phyloP scores from a whole-genome alignment of 2,329 filamentous ascomycete genomes.

The Sclerotinia trifoliorum region DNA sequence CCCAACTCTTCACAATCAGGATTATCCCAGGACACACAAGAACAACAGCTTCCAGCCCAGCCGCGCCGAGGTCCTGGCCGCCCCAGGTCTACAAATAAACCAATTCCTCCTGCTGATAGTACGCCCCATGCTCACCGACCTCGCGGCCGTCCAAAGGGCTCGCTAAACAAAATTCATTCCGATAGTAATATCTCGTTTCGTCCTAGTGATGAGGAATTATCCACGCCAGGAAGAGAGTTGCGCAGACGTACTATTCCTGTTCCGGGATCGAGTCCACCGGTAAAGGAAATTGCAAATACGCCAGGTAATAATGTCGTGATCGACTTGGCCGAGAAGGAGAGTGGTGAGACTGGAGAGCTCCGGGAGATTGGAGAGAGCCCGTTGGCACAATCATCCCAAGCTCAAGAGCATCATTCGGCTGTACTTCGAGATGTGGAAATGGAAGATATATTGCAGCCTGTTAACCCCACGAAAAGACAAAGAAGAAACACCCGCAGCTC shows the following conservation, averaged over 20 bases:
- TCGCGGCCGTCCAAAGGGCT: background rate
- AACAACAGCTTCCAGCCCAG: background rate
- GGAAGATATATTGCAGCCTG: background rate
- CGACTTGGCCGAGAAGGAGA: background rate
- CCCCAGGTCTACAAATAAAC: background rate
- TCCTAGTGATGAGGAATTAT: background rate
- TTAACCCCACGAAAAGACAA: background rate
- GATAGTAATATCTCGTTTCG: background rate
- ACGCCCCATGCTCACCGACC: background rate
- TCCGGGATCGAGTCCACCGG: background rate
- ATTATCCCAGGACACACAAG: background rate
- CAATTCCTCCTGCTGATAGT: background rate
- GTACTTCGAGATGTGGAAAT: background rate
- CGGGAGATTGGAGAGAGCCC: background rate
- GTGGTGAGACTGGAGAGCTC: background rate
- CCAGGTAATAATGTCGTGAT: background rate
- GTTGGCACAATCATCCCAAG: background rate
- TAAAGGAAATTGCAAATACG: background rate
- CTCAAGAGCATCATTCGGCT: background rate
- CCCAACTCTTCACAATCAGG: conserved; percentile 10
- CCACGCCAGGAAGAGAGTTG: background rate
- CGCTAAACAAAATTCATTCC: background rate
- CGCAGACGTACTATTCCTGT: background rate
- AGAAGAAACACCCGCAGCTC: conserved; percentile 2
- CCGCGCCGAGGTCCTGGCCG: conserved; percentile 1